These are phyloP conservation scores for Ophiognomonia clavigignenti-juglandacearum DNA, from an alignment of 2,329 filamentous ascomycete species.

Conservation along the genomic window DNA sequence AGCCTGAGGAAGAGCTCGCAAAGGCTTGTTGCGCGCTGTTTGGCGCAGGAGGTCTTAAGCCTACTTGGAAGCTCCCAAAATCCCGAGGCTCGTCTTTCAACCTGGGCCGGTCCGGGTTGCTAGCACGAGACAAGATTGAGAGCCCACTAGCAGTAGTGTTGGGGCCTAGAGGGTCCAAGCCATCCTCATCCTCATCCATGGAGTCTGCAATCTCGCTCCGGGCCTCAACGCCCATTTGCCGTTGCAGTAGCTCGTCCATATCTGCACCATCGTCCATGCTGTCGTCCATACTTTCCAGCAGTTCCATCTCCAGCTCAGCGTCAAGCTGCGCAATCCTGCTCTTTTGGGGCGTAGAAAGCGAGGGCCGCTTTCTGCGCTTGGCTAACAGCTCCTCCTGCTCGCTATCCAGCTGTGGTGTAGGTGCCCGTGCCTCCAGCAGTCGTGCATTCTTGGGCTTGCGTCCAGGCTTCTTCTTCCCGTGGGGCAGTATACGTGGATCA, in stretches of 20 bases:
- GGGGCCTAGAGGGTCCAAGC: not conserved
- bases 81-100: not conserved
- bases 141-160: not conserved
- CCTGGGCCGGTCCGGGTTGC: constrained; percentile 6
- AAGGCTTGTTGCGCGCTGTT: too few relatives aligned
- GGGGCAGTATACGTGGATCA: not conserved
- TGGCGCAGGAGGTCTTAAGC: too few relatives aligned
- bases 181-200: constrained; percentile 10
- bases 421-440: not conserved
- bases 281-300: constrained; percentile 12
- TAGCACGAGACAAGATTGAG: constrained; percentile 14
- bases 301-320: constrained; percentile 16
- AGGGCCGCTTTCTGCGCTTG: constrained; percentile 28
- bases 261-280: too few relatives aligned
- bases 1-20: too few relatives aligned
- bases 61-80: too few relatives aligned
- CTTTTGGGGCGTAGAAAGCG: constrained; percentile 36
- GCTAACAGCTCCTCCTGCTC: constrained; percentile 25
- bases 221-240: constrained; percentile 22
- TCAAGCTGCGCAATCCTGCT: constrained; percentile 22
- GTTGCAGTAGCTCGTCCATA: constrained; percentile 23
- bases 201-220: not conserved
- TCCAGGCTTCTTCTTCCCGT: constrained; percentile 12
- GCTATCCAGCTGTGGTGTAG: constrained; percentile 9
- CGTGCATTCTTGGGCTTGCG: constrained; percentile 11